Conservation (phyloP, 345 rosid genomes). For the Corchorus capsularis region DNA sequence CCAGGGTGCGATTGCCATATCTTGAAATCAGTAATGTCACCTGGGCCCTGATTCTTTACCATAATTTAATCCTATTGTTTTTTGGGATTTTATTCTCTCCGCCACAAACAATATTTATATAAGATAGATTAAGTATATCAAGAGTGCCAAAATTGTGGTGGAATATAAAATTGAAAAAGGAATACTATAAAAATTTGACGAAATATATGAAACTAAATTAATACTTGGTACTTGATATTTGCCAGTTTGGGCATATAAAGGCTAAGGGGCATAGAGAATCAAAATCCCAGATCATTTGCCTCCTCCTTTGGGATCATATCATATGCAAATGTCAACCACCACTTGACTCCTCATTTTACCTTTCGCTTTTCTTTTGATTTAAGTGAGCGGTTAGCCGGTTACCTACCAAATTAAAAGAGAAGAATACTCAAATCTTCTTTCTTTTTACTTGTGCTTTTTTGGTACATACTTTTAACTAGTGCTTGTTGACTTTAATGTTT, state of each 20-base stretch:
- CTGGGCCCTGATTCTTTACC: background rate
- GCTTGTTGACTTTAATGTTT: too few species aligned
- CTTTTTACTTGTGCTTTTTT: too few species aligned
- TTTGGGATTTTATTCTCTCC: background rate
- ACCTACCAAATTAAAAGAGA: too few species aligned
- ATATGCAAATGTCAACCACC: background rate
- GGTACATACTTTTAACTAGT: too few species aligned
- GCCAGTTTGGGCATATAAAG: background rate
- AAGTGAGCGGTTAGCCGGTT: too few species aligned
- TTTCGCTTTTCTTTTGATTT: too few species aligned
- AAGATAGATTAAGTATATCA: background rate
- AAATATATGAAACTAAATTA: background rate
- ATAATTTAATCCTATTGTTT: background rate
- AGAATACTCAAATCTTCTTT: too few species aligned
- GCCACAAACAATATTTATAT: background rate
- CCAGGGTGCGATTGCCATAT: background rate
- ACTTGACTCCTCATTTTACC: background rate
- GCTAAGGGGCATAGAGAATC: background rate
- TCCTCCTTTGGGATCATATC: slow-evolving; percentile 1
- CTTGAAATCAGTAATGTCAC: background rate
- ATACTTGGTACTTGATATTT: background rate
- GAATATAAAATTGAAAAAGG: background rate
- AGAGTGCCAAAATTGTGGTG: background rate
- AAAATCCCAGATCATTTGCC: background rate
- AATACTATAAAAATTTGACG: background rate